These are phyloP conservation scores for Penicillium samsonianum DNA, from an alignment of 495 filamentous ascomycete genomes.

Conservation along the genomic window DNA sequence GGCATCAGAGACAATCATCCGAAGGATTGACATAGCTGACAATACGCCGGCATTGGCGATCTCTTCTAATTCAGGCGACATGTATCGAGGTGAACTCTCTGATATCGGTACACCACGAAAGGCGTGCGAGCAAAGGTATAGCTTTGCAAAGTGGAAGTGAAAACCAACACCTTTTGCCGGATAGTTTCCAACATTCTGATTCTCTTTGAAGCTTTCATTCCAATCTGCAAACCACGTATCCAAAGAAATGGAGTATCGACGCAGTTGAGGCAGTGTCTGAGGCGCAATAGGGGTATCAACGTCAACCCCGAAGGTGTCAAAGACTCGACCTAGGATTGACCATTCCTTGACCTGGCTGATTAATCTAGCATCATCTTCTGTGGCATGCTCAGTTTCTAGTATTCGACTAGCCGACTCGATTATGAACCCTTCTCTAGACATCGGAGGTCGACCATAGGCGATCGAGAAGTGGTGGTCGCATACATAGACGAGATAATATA, in stretches of 20 bases:
- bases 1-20: conserved; percentile 29
- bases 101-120: conserved; percentile 29
- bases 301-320: conserved; percentile 42
- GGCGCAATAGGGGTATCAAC: conserved; percentile 33
- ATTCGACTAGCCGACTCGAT: conserved; percentile 27
- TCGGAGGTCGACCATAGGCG: conserved; percentile 37
- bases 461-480: conserved; percentile 43
- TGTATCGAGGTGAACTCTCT: conserved; percentile 8
- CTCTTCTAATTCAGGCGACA: conserved; percentile 32
- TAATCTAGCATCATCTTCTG: conserved; percentile 36
- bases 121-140: conserved; percentile 40
- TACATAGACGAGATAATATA: conserved; percentile 41
- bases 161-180: conserved; percentile 34
- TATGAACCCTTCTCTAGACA: conserved; percentile 34
- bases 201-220: conserved; percentile 30
- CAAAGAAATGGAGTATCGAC: conserved; percentile 29
- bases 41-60: conserved; percentile 35
- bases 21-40: conserved; percentile 34
- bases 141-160: conserved; percentile 37
- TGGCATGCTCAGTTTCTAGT: conserved; percentile 31
- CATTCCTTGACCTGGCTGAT: conserved; percentile 42
- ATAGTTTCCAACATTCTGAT: conserved; percentile 33
- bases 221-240: conserved; percentile 39
- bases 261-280: conserved; percentile 27
- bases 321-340: conserved; percentile 34